Percentiles rank a stretch among this genome's conserved stretches.
phyloP scores from a whole-genome alignment of 768 basidiomycete species.

The Glaciozyma martinii region DNA sequence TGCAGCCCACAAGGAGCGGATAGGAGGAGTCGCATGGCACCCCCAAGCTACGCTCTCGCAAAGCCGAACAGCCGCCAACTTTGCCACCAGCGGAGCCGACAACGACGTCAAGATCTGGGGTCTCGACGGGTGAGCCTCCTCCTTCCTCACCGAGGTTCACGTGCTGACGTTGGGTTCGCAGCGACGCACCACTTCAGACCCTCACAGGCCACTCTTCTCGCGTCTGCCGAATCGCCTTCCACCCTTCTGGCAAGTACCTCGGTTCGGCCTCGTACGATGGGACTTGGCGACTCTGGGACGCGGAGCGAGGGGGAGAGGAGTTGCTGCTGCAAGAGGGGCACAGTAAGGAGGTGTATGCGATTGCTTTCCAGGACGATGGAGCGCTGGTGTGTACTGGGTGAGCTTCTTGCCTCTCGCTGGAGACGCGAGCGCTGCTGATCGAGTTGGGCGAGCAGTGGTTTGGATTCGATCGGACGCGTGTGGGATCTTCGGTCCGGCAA shows the following conservation, averaged over 20 bases:
- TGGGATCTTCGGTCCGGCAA: conserved; percentile 94
- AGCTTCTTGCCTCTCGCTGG: conserved; percentile 33
- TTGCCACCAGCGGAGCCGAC: conserved; percentile 87
- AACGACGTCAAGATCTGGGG: conserved; percentile 81
- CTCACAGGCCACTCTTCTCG: conserved; percentile 83
- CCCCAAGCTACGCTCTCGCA: conserved; percentile 70
- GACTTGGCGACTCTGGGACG: conserved; percentile 96
- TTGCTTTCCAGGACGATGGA: conserved; percentile 95
- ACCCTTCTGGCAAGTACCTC: conserved; percentile 87
- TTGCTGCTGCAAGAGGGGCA: conserved; percentile 90
- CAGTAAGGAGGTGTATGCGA: conserved; percentile 87
- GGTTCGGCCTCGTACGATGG: conserved; percentile 95
- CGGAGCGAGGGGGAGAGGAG: conserved; percentile 61
- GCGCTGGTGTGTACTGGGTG: conserved; percentile 88
- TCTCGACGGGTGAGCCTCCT: conserved; percentile 59
- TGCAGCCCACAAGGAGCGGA: conserved; percentile 74
- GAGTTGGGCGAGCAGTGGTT: conserved; percentile 53
- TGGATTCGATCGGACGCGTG: conserved; percentile 92
- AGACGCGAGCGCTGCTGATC: background rate
- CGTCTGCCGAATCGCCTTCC: conserved; percentile 88
- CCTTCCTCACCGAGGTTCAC: background rate
- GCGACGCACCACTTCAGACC: conserved; percentile 64
- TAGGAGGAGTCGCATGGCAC: conserved; percentile 97
- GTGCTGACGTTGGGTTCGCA: conserved; percentile 38
- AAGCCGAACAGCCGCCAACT: conserved; percentile 61